Conservation (phyloP, 78 protist species). For the Pigoraptor vietnamica region DNA sequence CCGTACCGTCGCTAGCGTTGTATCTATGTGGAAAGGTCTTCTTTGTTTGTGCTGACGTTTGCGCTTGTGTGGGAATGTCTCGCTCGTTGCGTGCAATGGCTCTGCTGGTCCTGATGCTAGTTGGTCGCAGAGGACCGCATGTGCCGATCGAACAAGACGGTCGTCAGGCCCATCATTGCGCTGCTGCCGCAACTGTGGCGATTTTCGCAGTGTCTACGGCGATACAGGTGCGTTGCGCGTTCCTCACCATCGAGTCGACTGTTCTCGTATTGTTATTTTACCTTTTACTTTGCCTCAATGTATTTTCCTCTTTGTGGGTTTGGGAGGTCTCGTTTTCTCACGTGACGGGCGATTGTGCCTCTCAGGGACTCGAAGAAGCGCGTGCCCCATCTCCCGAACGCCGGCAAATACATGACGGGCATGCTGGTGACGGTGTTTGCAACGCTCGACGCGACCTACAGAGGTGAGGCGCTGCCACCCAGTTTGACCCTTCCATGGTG, state of each 20-base stretch:
- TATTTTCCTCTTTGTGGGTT: too few relatives aligned
- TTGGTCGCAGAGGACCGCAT: not conserved
- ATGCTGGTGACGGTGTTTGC: not conserved
- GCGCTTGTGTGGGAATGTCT: too few relatives aligned
- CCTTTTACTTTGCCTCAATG: too few relatives aligned
- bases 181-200: conserved; percentile 56
- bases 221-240: conserved; percentile 22
- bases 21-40: not conserved
- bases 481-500: too few relatives aligned
- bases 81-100: too few relatives aligned
- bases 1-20: not conserved
- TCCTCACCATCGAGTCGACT: not conserved
- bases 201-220: conserved; percentile 60
- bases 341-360: too few relatives aligned
- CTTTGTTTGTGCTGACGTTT: too few relatives aligned
- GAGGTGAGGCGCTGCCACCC: not conserved
- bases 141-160: not conserved
- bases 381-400: conserved; percentile 27
- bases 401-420: conserved; percentile 17
- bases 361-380: conserved; percentile 21
- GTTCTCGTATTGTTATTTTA: not conserved
- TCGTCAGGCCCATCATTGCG: not conserved
- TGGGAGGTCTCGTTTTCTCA: too few relatives aligned
- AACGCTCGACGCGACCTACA: not conserved
- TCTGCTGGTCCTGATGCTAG: too few relatives aligned